Evolutionary conservation across 352 stramenopile genomes (phyloP).

Genomic region (Thalassiosira pacifica): DNA sequence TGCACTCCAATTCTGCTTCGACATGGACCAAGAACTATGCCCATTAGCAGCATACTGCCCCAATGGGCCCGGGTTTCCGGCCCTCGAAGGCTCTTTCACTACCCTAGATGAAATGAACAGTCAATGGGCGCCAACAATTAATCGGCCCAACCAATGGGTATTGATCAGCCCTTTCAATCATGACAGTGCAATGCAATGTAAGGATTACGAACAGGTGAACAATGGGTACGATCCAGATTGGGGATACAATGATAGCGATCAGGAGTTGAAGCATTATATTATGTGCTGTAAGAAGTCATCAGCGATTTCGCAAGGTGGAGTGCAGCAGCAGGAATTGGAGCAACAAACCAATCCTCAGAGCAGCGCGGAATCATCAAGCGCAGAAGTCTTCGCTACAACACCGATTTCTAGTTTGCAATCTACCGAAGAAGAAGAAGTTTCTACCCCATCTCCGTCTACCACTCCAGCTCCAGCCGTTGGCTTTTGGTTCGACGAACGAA

Average conservation of each 20-base stretch:
- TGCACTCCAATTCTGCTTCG: slow-evolving; percentile 42
- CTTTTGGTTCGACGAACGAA: slow-evolving; percentile 36
- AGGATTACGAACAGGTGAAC: slow-evolving; percentile 13
- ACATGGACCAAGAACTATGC: slow-evolving; percentile 30
- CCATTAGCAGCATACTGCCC: slow-evolving; percentile 28
- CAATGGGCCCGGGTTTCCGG: slow-evolving; percentile 22
- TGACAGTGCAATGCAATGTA: slow-evolving; percentile 6
- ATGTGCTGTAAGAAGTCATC: slow-evolving; percentile 11
- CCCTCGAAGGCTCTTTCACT: slow-evolving; percentile 4
- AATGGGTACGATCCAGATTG: slow-evolving; percentile 26
- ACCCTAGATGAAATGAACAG: neutral
- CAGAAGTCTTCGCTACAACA: no score
- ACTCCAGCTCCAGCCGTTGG: slow-evolving; percentile 10
- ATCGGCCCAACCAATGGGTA: slow-evolving; percentile 3
- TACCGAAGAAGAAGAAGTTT: no score
- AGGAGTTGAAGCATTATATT: slow-evolving; percentile 30
- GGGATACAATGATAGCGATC: slow-evolving; percentile 11
- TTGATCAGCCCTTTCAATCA: slow-evolving; percentile 9
- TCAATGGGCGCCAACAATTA: slow-evolving; percentile 12
- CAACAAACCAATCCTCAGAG: neutral
- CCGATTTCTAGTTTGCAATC: no score
- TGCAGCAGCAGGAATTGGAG: neutral
- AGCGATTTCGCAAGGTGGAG: neutral
- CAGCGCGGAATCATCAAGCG: neutral
- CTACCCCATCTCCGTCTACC: no score